phyloP scores from a whole-genome alignment of 2,329 filamentous ascomycete species.

The Ceratocystis cacaofunesta region DNA sequence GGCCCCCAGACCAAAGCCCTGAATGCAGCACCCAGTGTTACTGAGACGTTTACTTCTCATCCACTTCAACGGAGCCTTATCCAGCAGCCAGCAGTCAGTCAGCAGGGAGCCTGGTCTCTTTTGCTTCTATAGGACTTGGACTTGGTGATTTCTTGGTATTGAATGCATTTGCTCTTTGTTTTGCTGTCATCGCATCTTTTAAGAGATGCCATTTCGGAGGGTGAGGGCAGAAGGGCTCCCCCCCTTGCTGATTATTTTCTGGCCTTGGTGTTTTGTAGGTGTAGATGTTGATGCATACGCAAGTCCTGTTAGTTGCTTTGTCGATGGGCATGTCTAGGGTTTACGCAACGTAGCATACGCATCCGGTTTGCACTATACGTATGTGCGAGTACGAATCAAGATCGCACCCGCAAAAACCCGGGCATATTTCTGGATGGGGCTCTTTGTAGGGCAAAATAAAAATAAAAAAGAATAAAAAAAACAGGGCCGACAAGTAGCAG shows the following conservation, averaged over 20 bases:
- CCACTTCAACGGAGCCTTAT: neutral
- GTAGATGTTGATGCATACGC: neutral
- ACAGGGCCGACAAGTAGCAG: too few relatives aligned
- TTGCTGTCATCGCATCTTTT: conserved; percentile 1
- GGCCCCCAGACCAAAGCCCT: too few relatives aligned
- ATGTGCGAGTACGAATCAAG: too few relatives aligned
- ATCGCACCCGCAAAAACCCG: too few relatives aligned
- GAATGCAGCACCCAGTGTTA: neutral
- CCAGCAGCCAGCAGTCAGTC: too few relatives aligned
- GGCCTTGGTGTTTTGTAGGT: neutral
- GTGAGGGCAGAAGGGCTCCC: neutral
- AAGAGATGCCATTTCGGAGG: neutral
- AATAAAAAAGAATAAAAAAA: too few relatives aligned
- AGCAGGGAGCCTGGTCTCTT: too few relatives aligned
- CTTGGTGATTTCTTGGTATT: neutral
- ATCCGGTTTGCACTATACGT: neutral
- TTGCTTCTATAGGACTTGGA: too few relatives aligned
- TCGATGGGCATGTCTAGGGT: neutral
- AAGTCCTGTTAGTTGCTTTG: neutral
- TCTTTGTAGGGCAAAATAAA: too few relatives aligned
- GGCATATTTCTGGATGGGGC: too few relatives aligned
- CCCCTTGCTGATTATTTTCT: neutral
- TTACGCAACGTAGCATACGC: neutral
- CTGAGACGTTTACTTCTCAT: neutral
- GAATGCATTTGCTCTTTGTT: neutral